A percentile compares a stretch with the other conserved stretches of the same genome.
phyloP scores from a whole-genome alignment of 352 stramenopile species.

The Pythium sukuiense region DNA sequence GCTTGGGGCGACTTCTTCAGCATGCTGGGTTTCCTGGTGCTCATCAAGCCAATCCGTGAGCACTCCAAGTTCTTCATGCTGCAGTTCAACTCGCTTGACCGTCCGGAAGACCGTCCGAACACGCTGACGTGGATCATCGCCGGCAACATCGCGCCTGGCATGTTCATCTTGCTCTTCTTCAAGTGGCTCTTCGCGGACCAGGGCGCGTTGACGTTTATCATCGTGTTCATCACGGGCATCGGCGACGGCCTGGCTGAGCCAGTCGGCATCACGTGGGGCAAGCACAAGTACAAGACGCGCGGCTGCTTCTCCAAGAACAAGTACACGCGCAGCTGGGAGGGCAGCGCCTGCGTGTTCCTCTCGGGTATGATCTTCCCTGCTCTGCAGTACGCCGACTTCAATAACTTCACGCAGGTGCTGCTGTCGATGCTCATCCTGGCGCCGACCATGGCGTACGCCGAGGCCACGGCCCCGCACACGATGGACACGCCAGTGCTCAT shows the following conservation, averaged over 20 bases:
- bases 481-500: conserved; percentile 87
- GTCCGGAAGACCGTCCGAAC: conserved; percentile 69
- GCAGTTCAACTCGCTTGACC: conserved; percentile 87
- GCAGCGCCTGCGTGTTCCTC: conserved; percentile 74
- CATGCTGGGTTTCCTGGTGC: conserved; percentile 75
- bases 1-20: conserved; percentile 85
- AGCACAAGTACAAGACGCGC: conserved; percentile 84
- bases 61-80: conserved; percentile 84
- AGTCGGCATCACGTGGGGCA: conserved; percentile 75
- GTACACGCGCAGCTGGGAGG: conserved; percentile 80
- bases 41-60: conserved; percentile 84
- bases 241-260: conserved; percentile 78
- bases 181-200: conserved; percentile 73
- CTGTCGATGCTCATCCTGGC: conserved; percentile 76
- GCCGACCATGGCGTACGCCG: conserved; percentile 81
- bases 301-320: conserved; percentile 78
- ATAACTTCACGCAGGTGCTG: conserved; percentile 75
- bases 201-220: conserved; percentile 37
- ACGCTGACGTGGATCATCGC: conserved; percentile 41
- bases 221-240: conserved; percentile 74
- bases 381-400: conserved; percentile 75
- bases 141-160: conserved; percentile 53
- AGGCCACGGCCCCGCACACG: conserved; percentile 79
- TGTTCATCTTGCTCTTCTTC: conserved; percentile 85
- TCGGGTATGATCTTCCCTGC: conserved; percentile 77